These are phyloP conservation scores for Annulohypoxylon bovei DNA, from an alignment of 495 filamentous ascomycete genomes.

Conservation along the genomic window DNA sequence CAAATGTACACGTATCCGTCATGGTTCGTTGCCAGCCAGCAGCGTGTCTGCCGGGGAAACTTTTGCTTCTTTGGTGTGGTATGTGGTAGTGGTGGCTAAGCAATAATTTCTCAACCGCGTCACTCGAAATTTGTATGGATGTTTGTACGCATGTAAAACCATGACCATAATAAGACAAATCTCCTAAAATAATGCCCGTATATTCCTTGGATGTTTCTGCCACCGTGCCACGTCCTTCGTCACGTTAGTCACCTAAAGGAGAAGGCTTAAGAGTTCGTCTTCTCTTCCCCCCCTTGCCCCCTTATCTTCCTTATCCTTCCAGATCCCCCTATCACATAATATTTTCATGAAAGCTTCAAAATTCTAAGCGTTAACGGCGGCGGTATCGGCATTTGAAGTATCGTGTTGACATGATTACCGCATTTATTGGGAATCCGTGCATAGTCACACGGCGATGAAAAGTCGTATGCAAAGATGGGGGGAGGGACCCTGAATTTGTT, in stretches of 20 bases:
- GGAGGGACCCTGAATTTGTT: constrained; percentile 27
- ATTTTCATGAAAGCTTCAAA: constrained; percentile 23
- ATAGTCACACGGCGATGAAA: constrained; percentile 43
- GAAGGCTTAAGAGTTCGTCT: neutral
- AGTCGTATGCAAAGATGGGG: constrained; percentile 38
- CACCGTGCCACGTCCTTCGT: constrained; percentile 2
- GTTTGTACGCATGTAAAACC: neutral
- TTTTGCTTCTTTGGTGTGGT: neutral
- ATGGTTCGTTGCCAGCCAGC: constrained; percentile 33
- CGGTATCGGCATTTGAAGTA: constrained; percentile 43
- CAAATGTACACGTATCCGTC: constrained; percentile 25
- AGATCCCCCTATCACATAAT: neutral
- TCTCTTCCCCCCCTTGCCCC: neutral
- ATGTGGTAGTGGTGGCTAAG: constrained; percentile 5
- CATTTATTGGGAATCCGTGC: constrained; percentile 37
- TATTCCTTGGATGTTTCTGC: constrained; percentile 5
- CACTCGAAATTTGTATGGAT: constrained; percentile 23
- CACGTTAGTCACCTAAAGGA: neutral
- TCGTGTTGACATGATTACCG: constrained; percentile 36
- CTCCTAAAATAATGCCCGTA: constrained; percentile 23
- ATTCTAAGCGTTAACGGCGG: constrained; percentile 16
- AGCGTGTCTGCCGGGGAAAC: constrained; percentile 13
- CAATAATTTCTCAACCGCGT: constrained; percentile 19
- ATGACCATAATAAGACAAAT: constrained; percentile 16
- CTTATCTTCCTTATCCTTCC: neutral